phyloP scores from a whole-genome alignment of 352 stramenopile genomes.

The Phytophthora agathidicida region DNA sequence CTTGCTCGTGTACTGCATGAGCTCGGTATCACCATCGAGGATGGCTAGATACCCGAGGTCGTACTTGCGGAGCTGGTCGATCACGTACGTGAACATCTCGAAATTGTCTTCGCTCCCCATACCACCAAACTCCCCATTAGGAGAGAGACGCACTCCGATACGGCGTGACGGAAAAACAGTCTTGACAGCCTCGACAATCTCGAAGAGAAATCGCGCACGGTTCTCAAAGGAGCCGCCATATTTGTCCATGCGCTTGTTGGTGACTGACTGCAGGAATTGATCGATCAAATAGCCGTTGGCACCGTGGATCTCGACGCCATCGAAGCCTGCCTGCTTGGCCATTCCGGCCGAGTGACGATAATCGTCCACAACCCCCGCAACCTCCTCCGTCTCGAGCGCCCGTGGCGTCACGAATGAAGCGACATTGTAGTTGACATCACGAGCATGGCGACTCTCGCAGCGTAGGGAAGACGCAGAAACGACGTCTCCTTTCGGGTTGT shows the following conservation, averaged over 20 bases:
- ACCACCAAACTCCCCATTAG: slow-evolving; percentile 28
- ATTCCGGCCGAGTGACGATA: slow-evolving; percentile 58
- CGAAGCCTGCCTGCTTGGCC: slow-evolving; percentile 70
- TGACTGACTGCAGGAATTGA: slow-evolving; percentile 74
- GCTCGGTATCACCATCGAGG: slow-evolving; percentile 18
- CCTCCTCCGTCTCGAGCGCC: slow-evolving; percentile 70
- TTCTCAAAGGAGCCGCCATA: slow-evolving; percentile 39
- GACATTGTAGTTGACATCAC: slow-evolving; percentile 33
- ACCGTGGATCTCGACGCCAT: slow-evolving; percentile 61
- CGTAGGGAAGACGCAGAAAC: slow-evolving; percentile 48
- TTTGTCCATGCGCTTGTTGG: slow-evolving; percentile 82
- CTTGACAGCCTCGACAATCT: slow-evolving; percentile 66
- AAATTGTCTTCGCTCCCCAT: slow-evolving; percentile 50
- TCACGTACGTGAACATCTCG: slow-evolving; percentile 43
- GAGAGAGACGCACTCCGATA: slow-evolving; percentile 39
- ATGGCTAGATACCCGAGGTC: slow-evolving; percentile 41
- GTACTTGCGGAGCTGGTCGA: slow-evolving; percentile 36
- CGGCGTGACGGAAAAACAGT: slow-evolving; percentile 27
- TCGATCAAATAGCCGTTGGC: slow-evolving; percentile 93
- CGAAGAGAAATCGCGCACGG: slow-evolving; percentile 57
- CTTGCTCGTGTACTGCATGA: slow-evolving; percentile 26
- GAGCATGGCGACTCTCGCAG: slow-evolving; percentile 22
- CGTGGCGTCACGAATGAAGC: slow-evolving; percentile 45
- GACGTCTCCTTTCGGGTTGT: slow-evolving; percentile 52
- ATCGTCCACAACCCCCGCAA: slow-evolving; percentile 59